Percentiles rank a stretch among this genome's conserved stretches.
phyloP scores from a whole-genome alignment of 148 eudicot genomes.

The Silene uniflora region DNA sequence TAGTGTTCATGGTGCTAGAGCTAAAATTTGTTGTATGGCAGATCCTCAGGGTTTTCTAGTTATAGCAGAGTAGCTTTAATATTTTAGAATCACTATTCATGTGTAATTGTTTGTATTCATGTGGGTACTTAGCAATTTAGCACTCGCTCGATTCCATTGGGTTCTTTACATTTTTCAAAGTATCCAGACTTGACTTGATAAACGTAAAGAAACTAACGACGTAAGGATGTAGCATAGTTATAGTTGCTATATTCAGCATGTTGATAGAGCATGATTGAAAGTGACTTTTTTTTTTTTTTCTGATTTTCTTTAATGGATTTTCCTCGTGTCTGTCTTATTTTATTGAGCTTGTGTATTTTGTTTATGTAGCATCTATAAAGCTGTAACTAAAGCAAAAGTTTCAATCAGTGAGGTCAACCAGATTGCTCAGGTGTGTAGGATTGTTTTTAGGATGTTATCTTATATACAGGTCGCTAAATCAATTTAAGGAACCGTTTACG shows the following conservation, averaged over 20 bases:
- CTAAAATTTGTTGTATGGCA: neutral
- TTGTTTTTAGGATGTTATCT: constrained; percentile 6
- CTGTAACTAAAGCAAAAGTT: constrained; percentile 65
- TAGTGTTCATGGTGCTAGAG: neutral
- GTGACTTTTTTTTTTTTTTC: too few species aligned
- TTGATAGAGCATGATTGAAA: neutral
- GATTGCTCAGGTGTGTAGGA: constrained; percentile 79
- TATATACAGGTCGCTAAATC: neutral
- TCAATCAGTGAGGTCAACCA: constrained; percentile 85
- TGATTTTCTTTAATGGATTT: neutral
- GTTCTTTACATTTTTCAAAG: neutral
- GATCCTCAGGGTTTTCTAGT: neutral
- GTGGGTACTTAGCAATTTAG: neutral
- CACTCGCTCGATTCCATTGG: neutral
- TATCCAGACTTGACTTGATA: neutral
- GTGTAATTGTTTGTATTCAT: neutral
- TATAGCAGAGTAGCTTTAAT: neutral
- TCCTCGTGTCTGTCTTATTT: neutral
- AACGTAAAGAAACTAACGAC: neutral
- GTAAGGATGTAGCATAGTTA: neutral
- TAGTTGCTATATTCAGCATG: neutral
- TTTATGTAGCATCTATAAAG: constrained; percentile 73
- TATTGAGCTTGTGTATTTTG: constrained; percentile 10
- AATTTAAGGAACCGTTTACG: neutral
- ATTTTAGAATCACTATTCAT: neutral